These are phyloP conservation scores for Phanerochaete carnosa DNA, from an alignment of 768 basidiomycete species.

Conservation along the genomic window DNA sequence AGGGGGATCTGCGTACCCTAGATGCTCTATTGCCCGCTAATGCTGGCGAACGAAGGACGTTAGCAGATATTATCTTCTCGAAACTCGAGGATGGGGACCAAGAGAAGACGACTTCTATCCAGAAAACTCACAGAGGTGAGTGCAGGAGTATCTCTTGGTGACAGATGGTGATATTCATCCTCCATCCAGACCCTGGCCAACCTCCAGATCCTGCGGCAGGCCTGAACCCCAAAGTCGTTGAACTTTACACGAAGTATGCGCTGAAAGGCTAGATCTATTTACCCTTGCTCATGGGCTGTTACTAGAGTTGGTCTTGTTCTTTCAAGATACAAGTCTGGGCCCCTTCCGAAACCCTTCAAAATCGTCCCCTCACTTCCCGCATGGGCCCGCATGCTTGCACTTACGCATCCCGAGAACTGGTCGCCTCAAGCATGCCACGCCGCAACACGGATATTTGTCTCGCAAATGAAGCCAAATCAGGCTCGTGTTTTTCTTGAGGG, in stretches of 20 bases:
- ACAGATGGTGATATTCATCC: background rate
- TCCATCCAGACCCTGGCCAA: conserved; percentile 41
- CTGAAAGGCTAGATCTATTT: background rate
- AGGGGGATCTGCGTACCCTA: conserved; percentile 81
- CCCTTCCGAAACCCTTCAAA: conserved; percentile 96
- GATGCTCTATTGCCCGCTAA: conserved; percentile 79
- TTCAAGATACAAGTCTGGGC: conserved; percentile 87
- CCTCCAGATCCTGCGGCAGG: conserved; percentile 77
- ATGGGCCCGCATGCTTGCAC: conserved; percentile 93
- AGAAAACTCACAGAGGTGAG: conserved; percentile 56
- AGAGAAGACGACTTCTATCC: conserved; percentile 45
- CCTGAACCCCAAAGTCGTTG: conserved; percentile 88
- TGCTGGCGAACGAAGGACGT: conserved; percentile 72
- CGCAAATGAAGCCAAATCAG: conserved; percentile 94
- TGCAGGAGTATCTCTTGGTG: background rate
- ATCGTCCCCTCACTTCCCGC: conserved; percentile 93
- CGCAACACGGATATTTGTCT: conserved; percentile 93
- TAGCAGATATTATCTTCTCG: conserved; percentile 96
- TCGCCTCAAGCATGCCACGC: conserved; percentile 93
- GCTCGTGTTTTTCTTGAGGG: conserved; percentile 91
- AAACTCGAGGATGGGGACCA: conserved; percentile 73
- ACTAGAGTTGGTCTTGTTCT: conserved; percentile 81
- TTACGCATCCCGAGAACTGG: conserved; percentile 92
- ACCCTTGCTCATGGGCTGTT: background rate
- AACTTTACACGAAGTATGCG: conserved; percentile 87